Evolutionary conservation across 192 early-diverging fungal species (phyloP).

Genomic region (Coemansia sp.): DNA sequence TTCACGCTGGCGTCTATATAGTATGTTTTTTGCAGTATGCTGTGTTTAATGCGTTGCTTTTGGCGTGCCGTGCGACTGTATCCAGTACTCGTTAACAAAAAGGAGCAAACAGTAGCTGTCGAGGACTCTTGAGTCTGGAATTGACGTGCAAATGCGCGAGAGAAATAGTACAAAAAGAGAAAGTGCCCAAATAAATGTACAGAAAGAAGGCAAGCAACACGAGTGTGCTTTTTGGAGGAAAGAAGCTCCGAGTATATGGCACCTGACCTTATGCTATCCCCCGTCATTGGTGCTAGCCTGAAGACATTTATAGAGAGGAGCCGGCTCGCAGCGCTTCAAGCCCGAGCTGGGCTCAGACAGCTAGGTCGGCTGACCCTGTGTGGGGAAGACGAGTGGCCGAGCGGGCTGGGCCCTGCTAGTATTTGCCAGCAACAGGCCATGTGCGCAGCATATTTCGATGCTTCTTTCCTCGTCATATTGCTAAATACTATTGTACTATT

Average conservation of each 20-base stretch:
- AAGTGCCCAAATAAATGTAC: neutral
- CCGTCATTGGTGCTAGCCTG: neutral
- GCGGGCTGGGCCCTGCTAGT: neutral
- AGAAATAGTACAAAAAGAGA: conserved; percentile 5
- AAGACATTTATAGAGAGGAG: neutral
- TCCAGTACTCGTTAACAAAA: neutral
- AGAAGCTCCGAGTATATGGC: neutral
- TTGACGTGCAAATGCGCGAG: conserved; percentile 1
- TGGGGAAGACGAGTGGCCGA: neutral
- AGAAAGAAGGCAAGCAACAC: neutral
- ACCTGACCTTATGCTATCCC: neutral
- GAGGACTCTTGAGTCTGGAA: neutral
- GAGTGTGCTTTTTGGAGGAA: neutral
- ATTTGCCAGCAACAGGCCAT: neutral
- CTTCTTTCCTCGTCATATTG: neutral
- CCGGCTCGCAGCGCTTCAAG: neutral
- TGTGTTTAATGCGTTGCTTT: neutral
- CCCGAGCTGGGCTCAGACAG: neutral
- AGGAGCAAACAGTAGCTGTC: neutral
- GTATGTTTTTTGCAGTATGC: neutral
- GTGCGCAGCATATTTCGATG: neutral
- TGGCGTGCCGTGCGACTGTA: neutral
- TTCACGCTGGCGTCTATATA: conserved; percentile 3
- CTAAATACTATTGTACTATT: neutral
- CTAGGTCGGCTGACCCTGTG: neutral